These are phyloP conservation scores for Polyrhizophydium stewartii DNA, from an alignment of 371 early-diverging fungal species.

Conservation along the genomic window DNA sequence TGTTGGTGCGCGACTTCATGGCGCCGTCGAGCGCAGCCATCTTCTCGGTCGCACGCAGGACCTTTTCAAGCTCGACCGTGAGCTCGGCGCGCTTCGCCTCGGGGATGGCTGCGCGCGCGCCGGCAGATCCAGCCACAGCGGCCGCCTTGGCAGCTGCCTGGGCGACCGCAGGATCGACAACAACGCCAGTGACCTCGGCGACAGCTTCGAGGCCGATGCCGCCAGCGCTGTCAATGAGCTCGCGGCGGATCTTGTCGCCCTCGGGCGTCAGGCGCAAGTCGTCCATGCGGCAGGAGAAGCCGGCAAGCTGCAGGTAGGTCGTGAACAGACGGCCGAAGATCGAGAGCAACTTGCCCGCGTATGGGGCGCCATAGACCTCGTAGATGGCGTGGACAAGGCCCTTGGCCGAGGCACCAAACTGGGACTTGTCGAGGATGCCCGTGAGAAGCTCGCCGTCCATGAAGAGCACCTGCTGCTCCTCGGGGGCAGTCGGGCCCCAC, in stretches of 20 bases:
- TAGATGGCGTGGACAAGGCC: conserved; percentile 97
- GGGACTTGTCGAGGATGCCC: conserved; percentile 97
- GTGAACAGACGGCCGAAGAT: conserved; percentile 94
- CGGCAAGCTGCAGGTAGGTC: conserved; percentile 80
- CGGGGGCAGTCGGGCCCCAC: conserved; percentile 78
- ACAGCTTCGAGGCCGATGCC: conserved; percentile 49
- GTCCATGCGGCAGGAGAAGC: conserved; percentile 98
- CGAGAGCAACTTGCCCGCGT: conserved; percentile 91
- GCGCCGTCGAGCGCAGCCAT: conserved; percentile 87
- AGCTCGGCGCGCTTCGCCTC: conserved; percentile 19
- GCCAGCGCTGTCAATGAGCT: conserved; percentile 52
- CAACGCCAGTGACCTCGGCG: conserved; percentile 71
- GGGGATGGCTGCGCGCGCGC: conserved; percentile 5
- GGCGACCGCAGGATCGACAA: conserved; percentile 48
- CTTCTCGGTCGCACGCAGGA: conserved; percentile 78
- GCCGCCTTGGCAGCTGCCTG: conserved; percentile 6
- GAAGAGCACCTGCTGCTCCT: conserved; percentile 80
- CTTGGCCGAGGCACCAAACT: conserved; percentile 92
- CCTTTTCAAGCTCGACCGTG: conserved; percentile 70
- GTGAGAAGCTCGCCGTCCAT: conserved; percentile 84
- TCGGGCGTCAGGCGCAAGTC: conserved; percentile 88
- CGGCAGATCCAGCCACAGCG: neutral
- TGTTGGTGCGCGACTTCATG: conserved; percentile 84
- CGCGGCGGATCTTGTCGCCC: conserved; percentile 76
- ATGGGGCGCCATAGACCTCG: conserved; percentile 92